phyloP scores from a whole-genome alignment of 176 grass and related monocot genomes.

The Typha latifolia region DNA sequence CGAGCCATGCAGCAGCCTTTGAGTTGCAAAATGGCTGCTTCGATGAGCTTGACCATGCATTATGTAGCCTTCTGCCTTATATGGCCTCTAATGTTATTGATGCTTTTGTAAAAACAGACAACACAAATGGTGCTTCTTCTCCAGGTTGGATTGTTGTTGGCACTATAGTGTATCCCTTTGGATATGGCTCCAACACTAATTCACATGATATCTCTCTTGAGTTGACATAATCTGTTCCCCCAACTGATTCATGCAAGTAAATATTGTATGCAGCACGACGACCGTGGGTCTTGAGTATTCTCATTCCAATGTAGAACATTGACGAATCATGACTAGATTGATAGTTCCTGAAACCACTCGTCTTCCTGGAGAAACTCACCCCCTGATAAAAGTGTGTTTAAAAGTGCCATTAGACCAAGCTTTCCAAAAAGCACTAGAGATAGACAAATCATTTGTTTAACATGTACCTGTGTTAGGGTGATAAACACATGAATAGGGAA shows the following conservation, averaged over 20 bases:
- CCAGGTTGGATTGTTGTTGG: conserved; percentile 96
- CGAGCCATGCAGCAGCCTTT: conserved; percentile 15
- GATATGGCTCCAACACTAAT: conserved; percentile 89
- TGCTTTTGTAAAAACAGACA: conserved; percentile 99
- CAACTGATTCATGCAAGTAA: conserved; percentile 96
- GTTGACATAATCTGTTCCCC: conserved; percentile 96
- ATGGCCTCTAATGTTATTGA: conserved; percentile 85
- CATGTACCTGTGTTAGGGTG: conserved; percentile 90
- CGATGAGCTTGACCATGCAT: background rate
- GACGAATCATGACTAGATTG: conserved; percentile 94
- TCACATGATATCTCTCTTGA: conserved; percentile 98
- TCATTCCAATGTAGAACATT: conserved; percentile 96
- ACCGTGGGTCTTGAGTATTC: conserved; percentile 95
- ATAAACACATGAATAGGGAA: conserved; percentile 95
- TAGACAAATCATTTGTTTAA: conserved; percentile 7
- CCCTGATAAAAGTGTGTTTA: conserved; percentile 43
- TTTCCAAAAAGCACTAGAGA: background rate
- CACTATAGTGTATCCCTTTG: conserved; percentile 98
- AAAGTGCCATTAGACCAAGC: background rate
- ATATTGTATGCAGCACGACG: conserved; percentile 95
- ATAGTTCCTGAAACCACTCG: conserved; percentile 80
- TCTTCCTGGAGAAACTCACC: conserved; percentile 95
- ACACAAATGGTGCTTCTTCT: conserved; percentile 97
- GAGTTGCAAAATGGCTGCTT: conserved; percentile 11
- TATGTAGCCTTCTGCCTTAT: conserved; percentile 27